Conservation (phyloP, 495 filamentous ascomycete species). For the Talaromyces stipitatus region DNA sequence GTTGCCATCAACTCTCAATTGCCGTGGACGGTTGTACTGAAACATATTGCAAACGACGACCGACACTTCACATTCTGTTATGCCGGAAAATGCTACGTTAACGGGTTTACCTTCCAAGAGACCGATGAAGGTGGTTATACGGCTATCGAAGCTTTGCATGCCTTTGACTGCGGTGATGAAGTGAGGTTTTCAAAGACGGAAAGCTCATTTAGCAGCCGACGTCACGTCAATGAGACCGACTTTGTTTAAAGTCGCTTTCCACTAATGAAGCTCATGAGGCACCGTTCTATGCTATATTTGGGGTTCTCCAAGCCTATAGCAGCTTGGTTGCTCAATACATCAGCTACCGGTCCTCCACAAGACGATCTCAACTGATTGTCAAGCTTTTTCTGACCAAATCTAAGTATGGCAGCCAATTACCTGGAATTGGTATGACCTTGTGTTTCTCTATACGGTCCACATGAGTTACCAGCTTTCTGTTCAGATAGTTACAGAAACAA, state of each 20-base stretch:
- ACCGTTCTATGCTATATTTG: neutral
- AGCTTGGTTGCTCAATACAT: neutral
- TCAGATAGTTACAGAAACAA: too few species aligned
- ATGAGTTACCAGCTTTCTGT: too few species aligned
- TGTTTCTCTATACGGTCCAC: too few species aligned
- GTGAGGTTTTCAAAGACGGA: neutral
- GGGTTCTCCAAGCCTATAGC: too few species aligned
- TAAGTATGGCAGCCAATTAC: neutral
- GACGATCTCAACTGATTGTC: too few species aligned
- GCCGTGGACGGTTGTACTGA: neutral
- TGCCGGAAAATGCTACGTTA: neutral
- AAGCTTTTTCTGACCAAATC: neutral
- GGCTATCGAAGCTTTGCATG: neutral
- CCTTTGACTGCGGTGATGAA: neutral
- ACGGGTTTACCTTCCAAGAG: neutral
- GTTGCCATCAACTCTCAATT: neutral
- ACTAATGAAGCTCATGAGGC: too few species aligned
- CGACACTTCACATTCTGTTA: slow-evolving; percentile 1
- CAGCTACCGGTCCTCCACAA: too few species aligned
- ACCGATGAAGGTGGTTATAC: neutral
- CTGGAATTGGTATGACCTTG: too few species aligned
- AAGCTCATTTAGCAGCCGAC: neutral
- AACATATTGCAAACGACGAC: neutral
- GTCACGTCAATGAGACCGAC: neutral
- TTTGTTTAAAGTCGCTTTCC: neutral